Conservation (phyloP, 208 protist genomes). For the Trypanosomatidae sp. region DNA sequence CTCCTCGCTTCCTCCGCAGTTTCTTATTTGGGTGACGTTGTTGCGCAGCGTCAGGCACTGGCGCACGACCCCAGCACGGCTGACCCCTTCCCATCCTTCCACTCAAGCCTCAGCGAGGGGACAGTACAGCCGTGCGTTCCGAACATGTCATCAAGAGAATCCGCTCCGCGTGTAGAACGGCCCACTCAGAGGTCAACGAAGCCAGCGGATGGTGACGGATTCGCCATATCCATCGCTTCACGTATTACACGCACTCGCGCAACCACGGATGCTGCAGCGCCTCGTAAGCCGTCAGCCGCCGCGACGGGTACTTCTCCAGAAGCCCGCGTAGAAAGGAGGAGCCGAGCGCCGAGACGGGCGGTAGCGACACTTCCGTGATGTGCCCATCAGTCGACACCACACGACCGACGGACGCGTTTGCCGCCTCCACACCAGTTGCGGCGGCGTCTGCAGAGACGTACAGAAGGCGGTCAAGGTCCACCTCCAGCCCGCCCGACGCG, state of each 20-base stretch:
- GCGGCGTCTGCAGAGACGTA: conserved; percentile 14
- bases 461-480: conserved; percentile 38
- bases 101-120: neutral
- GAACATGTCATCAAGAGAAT: neutral
- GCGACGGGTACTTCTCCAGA: conserved; percentile 57
- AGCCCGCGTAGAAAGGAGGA: conserved; percentile 42
- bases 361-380: conserved; percentile 18
- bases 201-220: neutral
- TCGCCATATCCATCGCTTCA: neutral
- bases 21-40: neutral
- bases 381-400: conserved; percentile 2
- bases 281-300: conserved; percentile 65
- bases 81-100: neutral
- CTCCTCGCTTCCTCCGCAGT: neutral
- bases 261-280: conserved; percentile 76
- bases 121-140: neutral
- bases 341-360: conserved; percentile 34
- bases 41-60: neutral
- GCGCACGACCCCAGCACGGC: neutral
- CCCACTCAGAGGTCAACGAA: neutral
- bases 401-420: neutral
- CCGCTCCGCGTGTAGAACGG: neutral
- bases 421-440: neutral
- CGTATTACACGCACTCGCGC: conserved; percentile 29
- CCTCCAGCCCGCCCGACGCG: conserved; percentile 9